phyloP scores from a whole-genome alignment of 2,329 filamentous ascomycete species.

The Septoria petroselini region DNA sequence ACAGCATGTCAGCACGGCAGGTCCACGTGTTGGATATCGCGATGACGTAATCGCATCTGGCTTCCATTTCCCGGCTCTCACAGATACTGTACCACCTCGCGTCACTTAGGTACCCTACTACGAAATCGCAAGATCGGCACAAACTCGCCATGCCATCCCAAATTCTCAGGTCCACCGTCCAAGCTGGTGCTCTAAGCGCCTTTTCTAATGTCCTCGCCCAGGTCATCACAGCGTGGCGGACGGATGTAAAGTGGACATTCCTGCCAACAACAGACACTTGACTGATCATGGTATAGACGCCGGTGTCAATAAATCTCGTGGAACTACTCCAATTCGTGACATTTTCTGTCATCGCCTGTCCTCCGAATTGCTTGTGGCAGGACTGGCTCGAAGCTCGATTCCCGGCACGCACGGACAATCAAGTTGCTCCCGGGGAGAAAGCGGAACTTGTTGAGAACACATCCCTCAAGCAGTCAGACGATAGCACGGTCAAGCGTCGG shows the following conservation, averaged over 20 bases:
- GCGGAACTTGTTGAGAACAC: conserved; percentile 30
- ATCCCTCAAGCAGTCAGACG: not conserved
- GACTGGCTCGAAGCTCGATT: conserved; percentile 70
- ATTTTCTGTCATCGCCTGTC: conserved; percentile 69
- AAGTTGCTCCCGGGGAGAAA: conserved; percentile 33
- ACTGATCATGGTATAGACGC: conserved; percentile 14
- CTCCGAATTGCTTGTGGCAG: conserved; percentile 87
- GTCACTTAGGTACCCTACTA: not conserved
- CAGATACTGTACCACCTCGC: too few species aligned
- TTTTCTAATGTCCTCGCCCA: conserved; percentile 74
- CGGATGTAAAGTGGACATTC: conserved; percentile 47
- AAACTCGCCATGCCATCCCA: conserved; percentile 46
- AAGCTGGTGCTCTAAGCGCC: conserved; percentile 63
- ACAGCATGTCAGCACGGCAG: too few species aligned
- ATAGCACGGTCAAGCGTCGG: not conserved
- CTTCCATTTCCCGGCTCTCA: too few species aligned
- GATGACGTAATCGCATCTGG: too few species aligned
- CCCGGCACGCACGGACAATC: conserved; percentile 57
- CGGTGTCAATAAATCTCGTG: conserved; percentile 59
- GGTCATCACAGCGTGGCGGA: conserved; percentile 60
- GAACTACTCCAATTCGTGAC: conserved; percentile 74
- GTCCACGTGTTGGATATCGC: too few species aligned
- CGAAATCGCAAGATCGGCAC: not conserved
- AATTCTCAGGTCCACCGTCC: conserved; percentile 60
- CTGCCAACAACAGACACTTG: not conserved